phyloP scores from a whole-genome alignment of 2,329 filamentous ascomycete species.

The Penicillium sp. region DNA sequence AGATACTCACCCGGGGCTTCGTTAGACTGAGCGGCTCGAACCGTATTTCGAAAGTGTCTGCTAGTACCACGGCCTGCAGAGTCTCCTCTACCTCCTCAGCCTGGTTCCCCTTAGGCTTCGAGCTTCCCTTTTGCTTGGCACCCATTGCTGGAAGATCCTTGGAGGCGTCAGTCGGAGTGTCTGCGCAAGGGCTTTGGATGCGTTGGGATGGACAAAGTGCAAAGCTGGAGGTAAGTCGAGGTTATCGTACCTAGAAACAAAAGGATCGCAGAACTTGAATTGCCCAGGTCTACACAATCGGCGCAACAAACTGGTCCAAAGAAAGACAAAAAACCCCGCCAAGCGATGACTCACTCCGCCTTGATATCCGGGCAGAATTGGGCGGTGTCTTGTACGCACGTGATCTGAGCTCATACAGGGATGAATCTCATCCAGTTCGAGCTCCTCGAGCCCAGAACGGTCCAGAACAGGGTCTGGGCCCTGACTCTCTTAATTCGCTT shows the following conservation, averaged over 20 bases:
- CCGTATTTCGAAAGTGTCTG: conserved; percentile 89
- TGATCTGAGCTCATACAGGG: no score
- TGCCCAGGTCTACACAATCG: neutral
- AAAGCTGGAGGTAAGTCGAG: neutral
- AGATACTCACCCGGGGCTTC: conserved; percentile 70
- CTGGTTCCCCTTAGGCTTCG: conserved; percentile 34
- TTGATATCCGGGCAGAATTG: conserved; percentile 1
- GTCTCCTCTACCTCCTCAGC: conserved; percentile 59
- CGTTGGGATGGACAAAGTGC: neutral
- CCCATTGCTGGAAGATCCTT: conserved; percentile 26
- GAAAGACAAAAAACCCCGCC: conserved; percentile 31
- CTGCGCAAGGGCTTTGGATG: neutral
- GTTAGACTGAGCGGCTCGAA: conserved; percentile 84
- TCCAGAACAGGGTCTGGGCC: conserved; percentile 34
- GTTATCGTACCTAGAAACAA: conserved; percentile 7
- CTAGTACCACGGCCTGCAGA: conserved; percentile 67
- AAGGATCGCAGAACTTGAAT: conserved; percentile 1
- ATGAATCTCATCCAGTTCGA: no score
- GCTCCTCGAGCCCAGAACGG: conserved; percentile 26
- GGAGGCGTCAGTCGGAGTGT: conserved; percentile 3
- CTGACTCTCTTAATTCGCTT: conserved; percentile 21
- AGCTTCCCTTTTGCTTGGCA: conserved; percentile 32
- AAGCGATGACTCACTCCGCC: conserved; percentile 27
- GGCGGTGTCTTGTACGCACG: conserved; percentile 8
- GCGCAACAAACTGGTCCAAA: conserved; percentile 2